Evolutionary conservation across 352 stramenopile genomes (phyloP), one percentile per base, ranked within the genome.

Genomic region (Blastocystis sp.): DNA sequence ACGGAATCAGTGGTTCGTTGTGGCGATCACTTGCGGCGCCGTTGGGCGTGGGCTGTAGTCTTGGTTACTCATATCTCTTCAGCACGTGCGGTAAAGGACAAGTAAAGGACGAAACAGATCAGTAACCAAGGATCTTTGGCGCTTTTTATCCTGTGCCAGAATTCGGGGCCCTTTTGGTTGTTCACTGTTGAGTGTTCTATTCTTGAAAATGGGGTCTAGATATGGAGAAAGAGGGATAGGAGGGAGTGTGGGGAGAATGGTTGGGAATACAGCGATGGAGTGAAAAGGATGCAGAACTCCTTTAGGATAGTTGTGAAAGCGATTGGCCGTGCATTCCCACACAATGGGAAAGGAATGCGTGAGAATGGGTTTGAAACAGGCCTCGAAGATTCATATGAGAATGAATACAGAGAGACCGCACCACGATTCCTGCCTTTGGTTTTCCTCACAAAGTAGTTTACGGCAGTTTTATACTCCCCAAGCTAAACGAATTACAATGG

Each of bases 401-500:
- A 34, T 34, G 0, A 34, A 34, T 10, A 69, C 40, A 69, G 21
- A 7, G 62, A 0, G 38, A 69, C 62, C 62, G 62, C 11, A 41
- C 4, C 62, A 1, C 62, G 23, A 23, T 69, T 40, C 28, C 40
- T 28, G 45, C 69, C 69, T 61, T 62, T 45, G 19, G 17, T 79
- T 61, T 79, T 60, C 40, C 4, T 66, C 71, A 81, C 1, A 81
- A 62, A 62, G 71, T 81, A 81, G 71, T 81, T 81, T 53, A 81
- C 71, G 71, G 71, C 71, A 81, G 71, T 81, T 81, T 38, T 53
- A 45, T 81, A 67, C 71, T 81, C 71, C 71, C 71, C 71, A 81
- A 81, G 66, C 71, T 81, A n/a, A 81, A 81, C 71, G 64, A 62
- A 81, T 64, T 64, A 62, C 71, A 62, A 81, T 81, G 71, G 71